Evolutionary conservation across 1,284 basidiomycete genomes (phyloP).

Genomic region (Microbotryum scabiosae): DNA sequence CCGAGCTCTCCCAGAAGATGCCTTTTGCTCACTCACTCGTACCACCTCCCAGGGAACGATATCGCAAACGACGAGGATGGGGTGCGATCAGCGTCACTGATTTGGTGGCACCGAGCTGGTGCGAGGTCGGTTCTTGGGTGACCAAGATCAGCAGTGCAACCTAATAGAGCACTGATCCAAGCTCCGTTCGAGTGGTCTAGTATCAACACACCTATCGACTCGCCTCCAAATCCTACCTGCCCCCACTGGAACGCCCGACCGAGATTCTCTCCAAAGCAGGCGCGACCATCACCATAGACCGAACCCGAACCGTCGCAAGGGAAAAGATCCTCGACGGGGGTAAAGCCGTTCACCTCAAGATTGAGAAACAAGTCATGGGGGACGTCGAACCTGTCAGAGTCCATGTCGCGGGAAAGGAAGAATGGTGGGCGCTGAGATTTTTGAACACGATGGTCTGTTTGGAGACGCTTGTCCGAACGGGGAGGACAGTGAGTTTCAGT

Average conservation of each 20-base stretch:
- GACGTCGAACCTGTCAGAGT: slow-evolving; percentile 26
- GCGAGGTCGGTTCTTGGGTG: slow-evolving; percentile 6
- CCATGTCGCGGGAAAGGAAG: slow-evolving; percentile 21
- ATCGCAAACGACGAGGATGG: slow-evolving; percentile 12
- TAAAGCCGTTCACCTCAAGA: slow-evolving; percentile 22
- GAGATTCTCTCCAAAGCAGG: slow-evolving; percentile 6
- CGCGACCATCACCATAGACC: slow-evolving; percentile 18
- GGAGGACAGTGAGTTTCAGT: slow-evolving; percentile 16
- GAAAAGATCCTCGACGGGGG: slow-evolving; percentile 28
- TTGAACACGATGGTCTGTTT: slow-evolving; percentile 30
- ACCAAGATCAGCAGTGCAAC: too few relatives aligned
- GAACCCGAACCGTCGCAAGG: slow-evolving; percentile 18
- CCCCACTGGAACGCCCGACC: slow-evolving; percentile 12
- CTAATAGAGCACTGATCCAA: too few relatives aligned
- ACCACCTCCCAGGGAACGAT: slow-evolving; percentile 9
- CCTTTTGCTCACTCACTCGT: too few relatives aligned
- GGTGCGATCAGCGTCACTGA: slow-evolving; percentile 19
- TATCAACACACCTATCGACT: slow-evolving; percentile 23
- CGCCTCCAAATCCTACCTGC: slow-evolving; percentile 15
- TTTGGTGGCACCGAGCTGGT: slow-evolving; percentile 18
- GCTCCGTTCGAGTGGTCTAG: neutral
- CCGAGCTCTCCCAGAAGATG: neutral
- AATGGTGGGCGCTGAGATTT: slow-evolving; percentile 30
- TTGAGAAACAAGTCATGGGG: slow-evolving; percentile 31
- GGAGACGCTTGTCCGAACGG: slow-evolving; percentile 18